Evolutionary conservation across 2,329 filamentous ascomycete species (phyloP), one percentile per base, ranked within the genome.

Genomic region (Venturia aucupariae): DNA sequence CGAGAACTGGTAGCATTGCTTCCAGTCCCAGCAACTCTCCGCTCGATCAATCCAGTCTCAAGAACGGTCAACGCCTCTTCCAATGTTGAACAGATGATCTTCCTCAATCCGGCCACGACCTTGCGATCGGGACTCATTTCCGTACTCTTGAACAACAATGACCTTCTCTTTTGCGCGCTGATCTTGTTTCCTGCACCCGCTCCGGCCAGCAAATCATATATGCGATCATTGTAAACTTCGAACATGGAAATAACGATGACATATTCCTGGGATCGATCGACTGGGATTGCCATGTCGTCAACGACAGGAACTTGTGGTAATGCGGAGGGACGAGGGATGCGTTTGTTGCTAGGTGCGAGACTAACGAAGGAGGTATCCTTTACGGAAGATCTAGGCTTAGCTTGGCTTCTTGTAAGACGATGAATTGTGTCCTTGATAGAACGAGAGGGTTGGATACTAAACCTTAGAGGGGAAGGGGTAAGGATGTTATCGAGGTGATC

Each of bases 151-250:
- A 97, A 99, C 0, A 96, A 80, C 2, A 99, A 78, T 0, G 90
- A 87, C 35, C 92, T 85, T n/a, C 94, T 86, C 67, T 80, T 79
- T n/a, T 79, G 75, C 35, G 75, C 77, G 35, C 76, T 75, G 60
- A 74, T 72, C 67, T 79, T 87, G 2, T 84, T 41, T 17, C 44
- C 41, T 35, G 55, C 51, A 6, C 35, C 22, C 3, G 24, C 82
- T 0, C 82, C 80, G 0, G 88, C 89, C 0, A 99, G 80, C 0
- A 99, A 85, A 71, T 99, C 94, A 74, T 95, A 97, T 68, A 99
- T 97, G 42, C 92, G 87, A 76, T 99, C 93, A 72, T 99, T 99
- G 79, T 99, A 97, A 1, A 99, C 93, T 75, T 99, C 94, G 75
- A 97, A 97, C 92, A 99, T 99, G 63, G 92, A 96, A 27, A 99